Percentiles rank a stretch among this genome's conserved stretches.
Conservation (phyloP, 208 protist genomes). For the Leptomonas pyrrhocoris region DNA sequence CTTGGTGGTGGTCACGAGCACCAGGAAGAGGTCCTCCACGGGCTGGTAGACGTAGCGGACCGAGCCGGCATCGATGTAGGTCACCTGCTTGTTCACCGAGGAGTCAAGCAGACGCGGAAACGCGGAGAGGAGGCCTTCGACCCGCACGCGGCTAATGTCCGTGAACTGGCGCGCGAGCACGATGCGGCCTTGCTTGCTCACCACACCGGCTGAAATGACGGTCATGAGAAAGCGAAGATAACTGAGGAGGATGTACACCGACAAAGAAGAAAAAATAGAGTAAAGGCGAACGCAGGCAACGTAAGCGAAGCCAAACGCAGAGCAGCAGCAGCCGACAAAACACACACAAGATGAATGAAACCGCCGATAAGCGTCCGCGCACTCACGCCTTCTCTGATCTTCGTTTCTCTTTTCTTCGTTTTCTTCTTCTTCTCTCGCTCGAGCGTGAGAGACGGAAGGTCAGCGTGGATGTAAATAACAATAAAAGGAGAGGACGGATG, state of each 20-base stretch:
- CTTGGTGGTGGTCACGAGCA: conserved; percentile 96
- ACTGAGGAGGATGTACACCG: not conserved
- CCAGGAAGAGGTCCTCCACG: conserved; percentile 93
- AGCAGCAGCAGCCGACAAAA: not conserved
- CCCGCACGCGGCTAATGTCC: conserved; percentile 94
- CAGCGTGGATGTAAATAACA: too few species aligned
- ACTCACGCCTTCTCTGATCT: too few species aligned
- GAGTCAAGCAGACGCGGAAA: conserved; percentile 96
- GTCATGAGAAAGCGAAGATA: conserved; percentile 46
- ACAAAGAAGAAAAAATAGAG: conserved; percentile 6
- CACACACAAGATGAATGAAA: not conserved
- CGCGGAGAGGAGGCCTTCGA: conserved; percentile 97
- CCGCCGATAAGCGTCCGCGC: too few species aligned
- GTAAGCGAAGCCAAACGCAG: conserved; percentile 1
- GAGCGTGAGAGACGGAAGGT: too few species aligned
- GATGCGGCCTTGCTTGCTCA: conserved; percentile 82
- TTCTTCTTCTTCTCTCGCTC: too few species aligned
- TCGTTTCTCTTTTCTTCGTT: too few species aligned
- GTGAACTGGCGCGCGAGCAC: conserved; percentile 96
- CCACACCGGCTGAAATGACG: conserved; percentile 82
- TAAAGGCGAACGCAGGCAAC: not conserved
- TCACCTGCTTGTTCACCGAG: conserved; percentile 90
- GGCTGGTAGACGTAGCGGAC: conserved; percentile 98
- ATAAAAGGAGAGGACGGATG: too few species aligned
- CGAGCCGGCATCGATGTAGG: conserved; percentile 97